phyloP scores from a whole-genome alignment of 441 rosid species.

The Raphanus hybrid region DNA sequence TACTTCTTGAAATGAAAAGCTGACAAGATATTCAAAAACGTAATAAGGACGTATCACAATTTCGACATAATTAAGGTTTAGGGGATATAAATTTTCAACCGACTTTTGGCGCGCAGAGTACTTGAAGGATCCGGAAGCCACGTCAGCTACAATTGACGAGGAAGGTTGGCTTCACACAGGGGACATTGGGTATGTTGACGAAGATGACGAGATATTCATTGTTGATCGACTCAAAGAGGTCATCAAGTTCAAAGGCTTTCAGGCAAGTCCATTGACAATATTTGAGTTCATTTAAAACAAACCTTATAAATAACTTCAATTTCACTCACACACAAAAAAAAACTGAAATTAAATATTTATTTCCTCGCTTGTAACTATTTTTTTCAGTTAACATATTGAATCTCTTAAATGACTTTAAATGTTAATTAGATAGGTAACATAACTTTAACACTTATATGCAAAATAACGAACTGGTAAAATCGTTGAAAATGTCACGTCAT shows the following conservation, averaged over 20 bases:
- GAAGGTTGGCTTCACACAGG: constrained; percentile 98
- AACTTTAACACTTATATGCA: background rate
- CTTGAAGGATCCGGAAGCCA: constrained; percentile 72
- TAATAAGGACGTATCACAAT: background rate
- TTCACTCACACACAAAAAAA: too few species aligned
- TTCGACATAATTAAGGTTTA: background rate
- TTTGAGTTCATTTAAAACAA: background rate
- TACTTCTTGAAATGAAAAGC: background rate
- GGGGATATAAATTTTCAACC: background rate
- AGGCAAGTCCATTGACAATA: constrained; percentile 42
- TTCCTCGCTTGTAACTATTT: background rate
- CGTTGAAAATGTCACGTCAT: background rate
- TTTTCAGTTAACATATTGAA: background rate
- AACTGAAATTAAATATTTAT: background rate
- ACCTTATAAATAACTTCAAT: background rate
- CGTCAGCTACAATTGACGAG: constrained; percentile 67
- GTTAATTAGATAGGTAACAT: background rate
- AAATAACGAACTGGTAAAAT: background rate
- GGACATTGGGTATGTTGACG: constrained; percentile 87
- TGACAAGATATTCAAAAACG: background rate
- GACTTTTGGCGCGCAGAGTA: constrained; percentile 51
- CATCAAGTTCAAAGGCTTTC: constrained; percentile 95
- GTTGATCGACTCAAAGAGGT: constrained; percentile 89
- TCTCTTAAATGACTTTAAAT: background rate
- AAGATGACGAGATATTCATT: constrained; percentile 82